Base-by-base conservation (phyloP, 345 rosid genomes). In the Nephelium lappaceum region DNA sequence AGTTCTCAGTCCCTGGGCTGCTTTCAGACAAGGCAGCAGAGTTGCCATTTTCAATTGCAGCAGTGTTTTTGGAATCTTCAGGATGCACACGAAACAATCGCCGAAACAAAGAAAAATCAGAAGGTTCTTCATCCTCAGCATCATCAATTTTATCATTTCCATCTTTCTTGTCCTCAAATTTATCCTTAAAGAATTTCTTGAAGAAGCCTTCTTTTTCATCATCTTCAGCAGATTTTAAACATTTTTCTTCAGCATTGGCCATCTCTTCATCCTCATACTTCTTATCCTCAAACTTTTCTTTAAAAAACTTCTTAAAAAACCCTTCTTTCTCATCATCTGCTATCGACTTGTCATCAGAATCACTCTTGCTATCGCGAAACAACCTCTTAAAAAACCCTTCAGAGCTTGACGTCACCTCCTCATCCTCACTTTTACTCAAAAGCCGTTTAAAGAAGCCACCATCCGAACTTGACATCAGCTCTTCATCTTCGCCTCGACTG, bases 141-240 rank as follows among this genome's bases (percentile, higher is more conserved):
- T 80, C 93, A 71, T 82, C 87, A 27, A 63, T 38, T 88, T 87
- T 93, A 65, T 90, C 95, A 81, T 76, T 87, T 42, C 81, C 92
- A 78, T 89, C 94, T 89, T 83, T 92, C 90, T 86, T 93, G 71
- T 94, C 99, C 72, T 92, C 98, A 77, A 77, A 79, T 84, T 88
- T 94, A 58, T 94, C 99, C 92, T 89, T 93, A 58, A 96, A 93
- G 49, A 94, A 80, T 80, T 91, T 94, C 76, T 88, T 86, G 79
- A 94, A 93, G 78, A 97, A 94, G 16, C 99, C 99, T 77, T 94
- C 99, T 77, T 87, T 94, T 72, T 94, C 98, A 78, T 94, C 97
- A 75, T 93, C 93, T 78, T 94, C 96, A 73, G 84, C 27, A 63
- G 93, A 87, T 88, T 90, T 96, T 74, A 86, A 81, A 84, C 79